Conservation (phyloP, 805 yeast species). For the Saccharomycopsis synnaedendra region DNA sequence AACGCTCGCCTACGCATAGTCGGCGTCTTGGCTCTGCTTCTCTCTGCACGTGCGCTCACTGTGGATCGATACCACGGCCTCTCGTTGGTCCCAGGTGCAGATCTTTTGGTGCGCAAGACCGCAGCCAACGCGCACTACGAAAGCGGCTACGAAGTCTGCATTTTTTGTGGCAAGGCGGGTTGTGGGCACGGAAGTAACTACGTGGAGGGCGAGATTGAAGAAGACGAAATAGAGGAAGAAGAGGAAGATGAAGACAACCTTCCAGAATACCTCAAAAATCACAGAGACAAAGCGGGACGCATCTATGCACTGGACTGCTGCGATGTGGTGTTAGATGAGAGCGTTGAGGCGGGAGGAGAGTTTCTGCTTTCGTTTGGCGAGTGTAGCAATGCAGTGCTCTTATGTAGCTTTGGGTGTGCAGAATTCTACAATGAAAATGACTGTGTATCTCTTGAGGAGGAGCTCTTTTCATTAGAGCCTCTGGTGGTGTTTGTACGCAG, state of each 20-base stretch:
- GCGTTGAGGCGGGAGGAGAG: slow-evolving; percentile 41
- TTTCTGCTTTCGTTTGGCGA: slow-evolving; percentile 65
- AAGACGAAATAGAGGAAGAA: neutral
- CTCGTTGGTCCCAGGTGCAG: slow-evolving; percentile 84
- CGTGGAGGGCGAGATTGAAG: slow-evolving; percentile 1
- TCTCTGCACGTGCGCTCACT: slow-evolving; percentile 49
- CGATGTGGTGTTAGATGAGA: slow-evolving; percentile 44
- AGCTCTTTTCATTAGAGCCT: neutral
- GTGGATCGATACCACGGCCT: slow-evolving; percentile 57
- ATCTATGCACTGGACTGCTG: slow-evolving; percentile 47
- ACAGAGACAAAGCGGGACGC: slow-evolving; percentile 19
- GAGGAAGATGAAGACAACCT: slow-evolving; percentile 5
- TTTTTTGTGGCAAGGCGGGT: slow-evolving; percentile 33
- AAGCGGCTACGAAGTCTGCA: slow-evolving; percentile 32
- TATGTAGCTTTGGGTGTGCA: slow-evolving; percentile 1
- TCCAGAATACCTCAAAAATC: slow-evolving; percentile 8
- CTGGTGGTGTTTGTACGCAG: neutral
- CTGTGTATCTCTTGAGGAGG: slow-evolving; percentile 1
- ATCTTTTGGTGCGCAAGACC: slow-evolving; percentile 62
- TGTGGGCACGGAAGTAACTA: slow-evolving; percentile 27
- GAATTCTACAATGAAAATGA: slow-evolving; percentile 2
- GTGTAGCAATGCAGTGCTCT: neutral
- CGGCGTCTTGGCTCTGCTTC: neutral
- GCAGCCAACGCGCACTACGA: slow-evolving; percentile 6
- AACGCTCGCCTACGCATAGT: neutral